phyloP scores from a whole-genome alignment of 495 filamentous ascomycete genomes.

The Penicillium chermesinum region DNA sequence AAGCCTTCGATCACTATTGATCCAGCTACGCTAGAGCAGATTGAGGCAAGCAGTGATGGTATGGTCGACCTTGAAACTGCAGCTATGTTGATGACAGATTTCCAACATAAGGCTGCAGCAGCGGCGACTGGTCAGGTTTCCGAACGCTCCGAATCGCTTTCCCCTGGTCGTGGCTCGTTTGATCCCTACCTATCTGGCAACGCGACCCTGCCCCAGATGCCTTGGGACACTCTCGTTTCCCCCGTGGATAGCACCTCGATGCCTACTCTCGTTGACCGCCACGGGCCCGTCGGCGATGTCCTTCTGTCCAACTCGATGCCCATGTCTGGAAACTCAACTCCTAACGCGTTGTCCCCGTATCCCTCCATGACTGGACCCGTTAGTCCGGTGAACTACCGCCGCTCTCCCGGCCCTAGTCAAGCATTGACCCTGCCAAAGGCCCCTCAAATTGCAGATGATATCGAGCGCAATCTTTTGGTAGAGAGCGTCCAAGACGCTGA shows the following conservation, averaged over 20 bases:
- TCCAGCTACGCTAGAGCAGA: constrained; percentile 84
- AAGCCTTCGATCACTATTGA: constrained; percentile 84
- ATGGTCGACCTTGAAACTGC: constrained; percentile 97
- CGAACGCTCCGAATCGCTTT: constrained; percentile 67
- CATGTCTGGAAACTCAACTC: constrained; percentile 66
- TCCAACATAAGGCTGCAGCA: constrained; percentile 92
- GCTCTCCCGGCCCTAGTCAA: constrained; percentile 61
- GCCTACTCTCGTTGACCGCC: constrained; percentile 62
- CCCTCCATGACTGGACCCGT: constrained; percentile 68
- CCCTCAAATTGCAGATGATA: constrained; percentile 63
- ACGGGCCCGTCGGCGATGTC: constrained; percentile 52
- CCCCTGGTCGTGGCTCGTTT: constrained; percentile 60
- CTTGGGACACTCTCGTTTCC: constrained; percentile 80
- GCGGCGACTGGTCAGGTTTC: constrained; percentile 71
- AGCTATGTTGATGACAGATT: constrained; percentile 97
- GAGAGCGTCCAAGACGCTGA: constrained; percentile 81
- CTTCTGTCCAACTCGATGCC: constrained; percentile 65
- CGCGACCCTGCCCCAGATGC: constrained; percentile 78
- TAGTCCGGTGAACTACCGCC: constrained; percentile 63
- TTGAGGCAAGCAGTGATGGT: constrained; percentile 89
- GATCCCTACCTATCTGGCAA: constrained; percentile 70
- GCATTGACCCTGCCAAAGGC: constrained; percentile 60
- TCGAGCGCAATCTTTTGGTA: constrained; percentile 74
- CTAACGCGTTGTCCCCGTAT: constrained; percentile 75
- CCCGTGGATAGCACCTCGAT: constrained; percentile 58